phyloP scores from a whole-genome alignment of 1,139 yeast species.

The Taphrina populina region DNA sequence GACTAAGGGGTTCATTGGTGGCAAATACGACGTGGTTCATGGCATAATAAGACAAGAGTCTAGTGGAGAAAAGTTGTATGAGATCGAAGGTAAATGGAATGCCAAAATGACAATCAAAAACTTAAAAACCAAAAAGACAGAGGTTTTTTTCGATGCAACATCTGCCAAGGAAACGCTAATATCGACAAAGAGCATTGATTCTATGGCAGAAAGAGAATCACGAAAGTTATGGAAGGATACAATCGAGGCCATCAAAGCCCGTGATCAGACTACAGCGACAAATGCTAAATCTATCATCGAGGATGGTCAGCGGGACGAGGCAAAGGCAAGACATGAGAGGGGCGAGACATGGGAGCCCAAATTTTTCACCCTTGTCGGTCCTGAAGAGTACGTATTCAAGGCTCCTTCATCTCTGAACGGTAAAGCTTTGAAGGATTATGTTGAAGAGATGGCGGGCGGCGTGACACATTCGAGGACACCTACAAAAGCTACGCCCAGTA shows the following conservation, averaged over 20 bases:
- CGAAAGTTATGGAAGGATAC: slow-evolving; percentile 81
- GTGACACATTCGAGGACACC: slow-evolving; percentile 14
- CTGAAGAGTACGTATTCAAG: slow-evolving; percentile 28
- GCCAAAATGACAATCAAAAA: slow-evolving; percentile 73
- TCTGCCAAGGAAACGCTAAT: slow-evolving; percentile 59
- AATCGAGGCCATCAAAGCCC: slow-evolving; percentile 66
- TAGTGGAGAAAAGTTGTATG: slow-evolving; percentile 59
- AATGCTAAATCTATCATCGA: slow-evolving; percentile 83
- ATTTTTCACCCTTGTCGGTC: slow-evolving; percentile 50
- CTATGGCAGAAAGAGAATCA: slow-evolving; percentile 80
- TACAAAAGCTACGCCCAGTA: slow-evolving; percentile 7
- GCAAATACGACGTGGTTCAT: slow-evolving; percentile 84
- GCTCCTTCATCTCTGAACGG: slow-evolving; percentile 7
- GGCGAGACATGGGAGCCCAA: slow-evolving; percentile 81
- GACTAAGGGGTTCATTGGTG: slow-evolving; percentile 89
- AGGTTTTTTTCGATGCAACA: slow-evolving; percentile 63
- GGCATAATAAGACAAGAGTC: slow-evolving; percentile 62
- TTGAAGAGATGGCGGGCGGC: slow-evolving; percentile 32
- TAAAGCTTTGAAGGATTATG: slow-evolving; percentile 3
- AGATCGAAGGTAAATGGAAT: slow-evolving; percentile 89
- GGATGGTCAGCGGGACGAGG: slow-evolving; percentile 70
- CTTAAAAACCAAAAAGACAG: slow-evolving; percentile 51
- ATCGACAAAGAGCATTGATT: slow-evolving; percentile 68
- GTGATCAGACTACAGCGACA: slow-evolving; percentile 82
- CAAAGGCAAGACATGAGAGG: slow-evolving; percentile 71